A percentile compares a stretch with the other conserved stretches of the same genome.
phyloP scores from a whole-genome alignment of 2,329 filamentous ascomycete species.

The Colletotrichum sp. region DNA sequence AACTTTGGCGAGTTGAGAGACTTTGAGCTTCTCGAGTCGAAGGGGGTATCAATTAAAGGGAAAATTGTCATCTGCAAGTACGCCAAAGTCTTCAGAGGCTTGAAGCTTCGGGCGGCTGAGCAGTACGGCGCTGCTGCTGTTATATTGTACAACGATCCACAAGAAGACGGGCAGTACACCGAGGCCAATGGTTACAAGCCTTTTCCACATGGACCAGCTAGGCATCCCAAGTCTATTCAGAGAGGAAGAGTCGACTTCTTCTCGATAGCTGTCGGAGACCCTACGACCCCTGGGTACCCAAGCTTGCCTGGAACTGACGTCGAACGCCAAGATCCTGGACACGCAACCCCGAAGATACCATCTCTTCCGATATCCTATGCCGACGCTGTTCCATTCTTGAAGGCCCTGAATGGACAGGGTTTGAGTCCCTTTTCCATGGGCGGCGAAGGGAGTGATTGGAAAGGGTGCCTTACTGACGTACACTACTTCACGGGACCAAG shows the following conservation, averaged over 20 bases:
- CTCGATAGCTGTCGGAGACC: conserved; percentile 56
- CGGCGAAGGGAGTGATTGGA: not conserved
- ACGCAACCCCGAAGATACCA: not conserved
- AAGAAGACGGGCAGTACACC: not conserved
- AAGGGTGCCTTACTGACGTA: not conserved
- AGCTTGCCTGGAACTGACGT: conserved; percentile 66
- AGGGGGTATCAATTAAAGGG: conserved; percentile 51
- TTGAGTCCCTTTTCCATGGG: not conserved
- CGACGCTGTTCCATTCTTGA: not conserved
- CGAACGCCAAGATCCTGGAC: conserved; percentile 58
- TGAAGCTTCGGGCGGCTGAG: conserved; percentile 76
- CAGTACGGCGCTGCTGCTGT: conserved; percentile 73
- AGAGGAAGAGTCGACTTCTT: conserved; percentile 74
- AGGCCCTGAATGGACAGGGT: not conserved
- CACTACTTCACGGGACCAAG: not conserved
- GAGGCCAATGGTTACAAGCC: conserved; percentile 44
- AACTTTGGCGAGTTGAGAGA: conserved; percentile 43
- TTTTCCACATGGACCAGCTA: conserved; percentile 73
- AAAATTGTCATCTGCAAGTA: conserved; percentile 76
- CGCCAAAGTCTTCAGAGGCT: conserved; percentile 70
- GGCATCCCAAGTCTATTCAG: conserved; percentile 74
- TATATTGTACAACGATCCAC: conserved; percentile 33
- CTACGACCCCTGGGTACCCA: conserved; percentile 76
- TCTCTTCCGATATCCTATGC: not conserved
- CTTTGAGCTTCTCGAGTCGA: conserved; percentile 62